phyloP scores from a whole-genome alignment of 208 protist genomes.

The Crithidia sp. region DNA sequence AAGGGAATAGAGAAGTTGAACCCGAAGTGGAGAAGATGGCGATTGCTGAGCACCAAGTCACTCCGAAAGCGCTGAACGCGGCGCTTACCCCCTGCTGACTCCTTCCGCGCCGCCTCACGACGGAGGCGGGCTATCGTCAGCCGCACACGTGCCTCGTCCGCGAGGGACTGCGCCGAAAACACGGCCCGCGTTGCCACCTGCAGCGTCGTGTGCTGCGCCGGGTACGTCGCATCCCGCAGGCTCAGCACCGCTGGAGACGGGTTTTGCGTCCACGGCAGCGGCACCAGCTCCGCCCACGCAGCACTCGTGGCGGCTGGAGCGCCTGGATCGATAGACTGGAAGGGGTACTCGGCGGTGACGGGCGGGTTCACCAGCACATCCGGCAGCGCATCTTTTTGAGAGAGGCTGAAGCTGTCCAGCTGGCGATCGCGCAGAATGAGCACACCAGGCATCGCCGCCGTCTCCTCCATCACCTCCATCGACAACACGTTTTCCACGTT shows the following conservation, averaged over 20 bases:
- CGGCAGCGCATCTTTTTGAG: slow-evolving; percentile 25
- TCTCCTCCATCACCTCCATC: slow-evolving; percentile 55
- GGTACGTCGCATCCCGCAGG: slow-evolving; percentile 62
- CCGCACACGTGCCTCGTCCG: slow-evolving; percentile 43
- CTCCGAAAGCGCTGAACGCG: slow-evolving; percentile 3
- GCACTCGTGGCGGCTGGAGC: not conserved
- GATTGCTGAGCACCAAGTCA: slow-evolving; percentile 55
- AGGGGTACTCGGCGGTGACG: slow-evolving; percentile 18
- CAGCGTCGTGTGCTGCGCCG: slow-evolving; percentile 46
- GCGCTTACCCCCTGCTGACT: slow-evolving; percentile 26
- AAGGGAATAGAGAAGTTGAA: slow-evolving; percentile 80
- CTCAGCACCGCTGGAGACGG: slow-evolving; percentile 50
- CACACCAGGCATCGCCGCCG: slow-evolving; percentile 59
- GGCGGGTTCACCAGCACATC: slow-evolving; percentile 46
- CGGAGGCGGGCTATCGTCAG: slow-evolving; percentile 28
- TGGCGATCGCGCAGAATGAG: slow-evolving; percentile 66
- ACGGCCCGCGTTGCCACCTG: slow-evolving; percentile 43
- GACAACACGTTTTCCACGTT: slow-evolving; percentile 52
- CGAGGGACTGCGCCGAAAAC: slow-evolving; percentile 46
- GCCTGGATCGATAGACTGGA: slow-evolving; percentile 12
- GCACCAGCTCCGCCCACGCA: slow-evolving; percentile 34
- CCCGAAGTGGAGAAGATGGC: slow-evolving; percentile 85
- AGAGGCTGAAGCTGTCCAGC: slow-evolving; percentile 49
- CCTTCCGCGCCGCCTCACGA: slow-evolving; percentile 28
- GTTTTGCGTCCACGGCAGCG: slow-evolving; percentile 79